Conservation (phyloP, 2,329 filamentous ascomycete species). For the Taxawa tesnikishii region DNA sequence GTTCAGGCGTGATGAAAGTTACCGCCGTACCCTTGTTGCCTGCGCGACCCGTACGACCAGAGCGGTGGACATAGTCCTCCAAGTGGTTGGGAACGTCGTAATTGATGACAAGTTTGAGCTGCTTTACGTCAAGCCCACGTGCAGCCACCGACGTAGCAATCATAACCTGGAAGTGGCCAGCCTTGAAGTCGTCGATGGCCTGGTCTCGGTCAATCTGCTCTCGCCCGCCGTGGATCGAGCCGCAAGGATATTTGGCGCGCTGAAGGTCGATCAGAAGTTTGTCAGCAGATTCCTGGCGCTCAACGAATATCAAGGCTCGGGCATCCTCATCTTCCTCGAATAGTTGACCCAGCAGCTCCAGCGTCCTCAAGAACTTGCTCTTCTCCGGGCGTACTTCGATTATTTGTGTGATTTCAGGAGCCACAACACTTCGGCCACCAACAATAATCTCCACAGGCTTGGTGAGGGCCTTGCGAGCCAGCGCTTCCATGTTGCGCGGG, state of each 20-base stretch:
- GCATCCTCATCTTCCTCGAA: conserved; percentile 83
- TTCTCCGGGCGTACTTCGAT: conserved; percentile 77
- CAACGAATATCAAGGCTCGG: conserved; percentile 57
- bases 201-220: conserved; percentile 89
- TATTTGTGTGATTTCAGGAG: conserved; percentile 71
- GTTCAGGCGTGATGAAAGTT: conserved; percentile 83
- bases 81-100: conserved; percentile 89
- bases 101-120: conserved; percentile 90
- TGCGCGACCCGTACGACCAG: conserved; percentile 84
- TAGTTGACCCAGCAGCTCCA: conserved; percentile 77
- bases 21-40: conserved; percentile 92
- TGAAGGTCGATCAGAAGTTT: conserved; percentile 56
- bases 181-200: conserved; percentile 87
- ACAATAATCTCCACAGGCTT: conserved; percentile 87
- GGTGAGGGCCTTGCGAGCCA: conserved; percentile 78
- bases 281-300: conserved; percentile 23
- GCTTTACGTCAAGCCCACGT: conserved; percentile 89
- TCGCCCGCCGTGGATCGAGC: conserved; percentile 88
- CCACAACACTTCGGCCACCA: conserved; percentile 63
- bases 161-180: conserved; percentile 75
- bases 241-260: conserved; percentile 77
- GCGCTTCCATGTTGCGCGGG: conserved; percentile 79
- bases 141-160: conserved; percentile 94
- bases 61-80: conserved; percentile 93
- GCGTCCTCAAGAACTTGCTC: conserved; percentile 69